phyloP scores from a whole-genome alignment of 192 early-diverging fungal species.

The Coemansia asiatica region DNA sequence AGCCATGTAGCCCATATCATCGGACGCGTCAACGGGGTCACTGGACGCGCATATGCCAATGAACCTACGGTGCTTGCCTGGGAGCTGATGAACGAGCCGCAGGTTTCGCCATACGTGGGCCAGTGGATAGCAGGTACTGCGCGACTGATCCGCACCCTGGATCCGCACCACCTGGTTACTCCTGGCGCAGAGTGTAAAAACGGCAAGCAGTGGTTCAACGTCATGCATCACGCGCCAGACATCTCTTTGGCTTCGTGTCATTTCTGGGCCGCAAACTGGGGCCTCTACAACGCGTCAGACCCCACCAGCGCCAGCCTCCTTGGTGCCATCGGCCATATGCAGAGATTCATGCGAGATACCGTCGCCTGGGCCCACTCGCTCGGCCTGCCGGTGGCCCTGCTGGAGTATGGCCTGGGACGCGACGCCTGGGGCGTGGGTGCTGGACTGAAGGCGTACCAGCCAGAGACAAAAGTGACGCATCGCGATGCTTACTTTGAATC shows the following conservation, averaged over 20 bases:
- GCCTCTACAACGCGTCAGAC: conserved; percentile 58
- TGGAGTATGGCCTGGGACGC: conserved; percentile 62
- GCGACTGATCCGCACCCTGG: conserved; percentile 51
- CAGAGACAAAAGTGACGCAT: conserved; percentile 52
- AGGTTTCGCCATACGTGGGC: conserved; percentile 31
- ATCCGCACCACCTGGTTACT: conserved; percentile 61
- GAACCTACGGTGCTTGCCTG: conserved; percentile 67
- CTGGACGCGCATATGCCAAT: conserved; percentile 53
- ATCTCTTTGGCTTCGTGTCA: conserved; percentile 62
- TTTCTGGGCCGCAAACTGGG: conserved; percentile 61
- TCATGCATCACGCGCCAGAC: conserved; percentile 45
- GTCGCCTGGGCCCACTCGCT: conserved; percentile 55
- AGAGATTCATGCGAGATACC: conserved; percentile 43
- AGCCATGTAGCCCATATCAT: conserved; percentile 54
- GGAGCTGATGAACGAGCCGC: conserved; percentile 75
- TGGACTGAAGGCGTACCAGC: conserved; percentile 43
- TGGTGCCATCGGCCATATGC: conserved; percentile 44
- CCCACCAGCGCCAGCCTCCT: conserved; percentile 29
- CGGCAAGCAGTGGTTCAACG: conserved; percentile 54
- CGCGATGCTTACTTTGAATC: conserved; percentile 57
- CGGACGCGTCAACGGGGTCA: conserved; percentile 52
- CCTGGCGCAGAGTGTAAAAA: conserved; percentile 66
- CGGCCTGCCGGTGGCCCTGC: conserved; percentile 57
- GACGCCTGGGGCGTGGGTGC: conserved; percentile 41
- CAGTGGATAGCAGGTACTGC: conserved; percentile 60